Base-by-base conservation (phyloP, 768 basidiomycete species). In the Terana coerulea region DNA sequence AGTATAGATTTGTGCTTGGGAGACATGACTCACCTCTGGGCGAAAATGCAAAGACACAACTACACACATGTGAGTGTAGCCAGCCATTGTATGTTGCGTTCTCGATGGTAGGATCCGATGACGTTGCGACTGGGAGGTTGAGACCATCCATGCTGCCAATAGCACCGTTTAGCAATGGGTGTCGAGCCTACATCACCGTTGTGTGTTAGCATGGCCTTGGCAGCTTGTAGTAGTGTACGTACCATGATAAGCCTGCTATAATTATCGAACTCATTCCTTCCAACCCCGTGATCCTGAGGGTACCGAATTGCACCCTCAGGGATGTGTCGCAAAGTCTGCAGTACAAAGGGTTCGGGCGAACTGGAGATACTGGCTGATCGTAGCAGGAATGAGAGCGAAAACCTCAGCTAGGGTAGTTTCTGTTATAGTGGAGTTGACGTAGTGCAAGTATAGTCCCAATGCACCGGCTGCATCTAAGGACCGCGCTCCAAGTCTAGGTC, bases 11-110 rank as follows among this genome's bases (percentile, higher is more conserved):
- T n/a, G n/a, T n/a, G n/a, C n/a, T n/a, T n/a, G n/a, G n/a, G n/a
- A n/a, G n/a, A n/a, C n/a, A n/a, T n/a, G n/a, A n/a, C n/a, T n/a
- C n/a, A 50, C 49, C 49, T 12, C 30, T 21, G 14, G 49, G 28
- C 14, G 36, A 58, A 55, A 72, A 77, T 0, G 64, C 71, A 44
- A 77, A 36, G 0, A 76, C 72, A 55, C 48, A 64, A 50, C 67
- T 76, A 2, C 72, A 55, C 53, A 63, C 75, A 52, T 77, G 75
- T 3, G 67, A 66, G 24, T 64, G 64, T 1, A 70, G 43, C 75
- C 74, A 79, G 0, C 72, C 69, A 64, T 75, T 76, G 54, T 68
- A 77, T 9, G 71, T 76, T 6, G 69, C 66, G 60, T 79, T 79
- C 56, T 77, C 72, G 22, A 76, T 64, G 2, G 73, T 69, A 0